A percentile compares a stretch with the other conserved stretches of the same genome.
Evolutionary conservation across 1,139 yeast species (phyloP).

Genomic region (Kodamaea arcana): DNA sequence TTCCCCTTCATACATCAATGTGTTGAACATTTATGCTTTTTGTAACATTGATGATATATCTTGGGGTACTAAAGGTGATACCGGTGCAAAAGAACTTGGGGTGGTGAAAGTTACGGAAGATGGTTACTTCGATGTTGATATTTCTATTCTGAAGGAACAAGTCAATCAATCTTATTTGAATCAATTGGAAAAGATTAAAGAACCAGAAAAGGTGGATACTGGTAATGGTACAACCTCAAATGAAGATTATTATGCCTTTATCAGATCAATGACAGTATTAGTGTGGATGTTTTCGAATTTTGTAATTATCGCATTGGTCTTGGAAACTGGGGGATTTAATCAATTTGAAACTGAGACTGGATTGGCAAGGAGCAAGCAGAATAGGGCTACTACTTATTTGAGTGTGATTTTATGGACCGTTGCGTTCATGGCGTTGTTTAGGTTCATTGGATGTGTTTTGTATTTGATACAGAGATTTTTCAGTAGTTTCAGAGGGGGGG

Average conservation of each 20-base stretch:
- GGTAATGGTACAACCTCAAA: slow-evolving; percentile 28
- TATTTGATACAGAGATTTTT: slow-evolving; percentile 46
- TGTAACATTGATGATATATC: slow-evolving; percentile 50
- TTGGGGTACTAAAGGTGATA: slow-evolving; percentile 51
- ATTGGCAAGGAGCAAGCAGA: slow-evolving; percentile 12
- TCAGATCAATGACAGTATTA: slow-evolving; percentile 76
- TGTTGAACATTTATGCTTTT: slow-evolving; percentile 46
- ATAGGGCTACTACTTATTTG: slow-evolving; percentile 49
- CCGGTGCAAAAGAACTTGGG: slow-evolving; percentile 44
- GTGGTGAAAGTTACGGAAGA: slow-evolving; percentile 63
- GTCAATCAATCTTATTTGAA: slow-evolving; percentile 58
- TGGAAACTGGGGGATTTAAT: slow-evolving; percentile 62
- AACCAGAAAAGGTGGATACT: slow-evolving; percentile 22
- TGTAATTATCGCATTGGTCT: slow-evolving; percentile 64
- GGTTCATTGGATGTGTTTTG: slow-evolving; percentile 63
- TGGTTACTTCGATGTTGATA: slow-evolving; percentile 62
- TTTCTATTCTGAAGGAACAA: slow-evolving; percentile 61
- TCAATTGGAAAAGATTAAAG: slow-evolving; percentile 59
- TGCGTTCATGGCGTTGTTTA: slow-evolving; percentile 71
- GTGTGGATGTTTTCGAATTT: slow-evolving; percentile 79
- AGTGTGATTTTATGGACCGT: slow-evolving; percentile 77
- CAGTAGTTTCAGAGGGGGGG: slow-evolving; percentile 12
- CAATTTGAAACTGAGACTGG: slow-evolving; percentile 22
- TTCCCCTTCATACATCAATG: slow-evolving; percentile 47
- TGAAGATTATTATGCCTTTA: slow-evolving; percentile 74